Base-by-base conservation (phyloP, 164 flowering plant genomes). In the Tinospora cordifolia region DNA sequence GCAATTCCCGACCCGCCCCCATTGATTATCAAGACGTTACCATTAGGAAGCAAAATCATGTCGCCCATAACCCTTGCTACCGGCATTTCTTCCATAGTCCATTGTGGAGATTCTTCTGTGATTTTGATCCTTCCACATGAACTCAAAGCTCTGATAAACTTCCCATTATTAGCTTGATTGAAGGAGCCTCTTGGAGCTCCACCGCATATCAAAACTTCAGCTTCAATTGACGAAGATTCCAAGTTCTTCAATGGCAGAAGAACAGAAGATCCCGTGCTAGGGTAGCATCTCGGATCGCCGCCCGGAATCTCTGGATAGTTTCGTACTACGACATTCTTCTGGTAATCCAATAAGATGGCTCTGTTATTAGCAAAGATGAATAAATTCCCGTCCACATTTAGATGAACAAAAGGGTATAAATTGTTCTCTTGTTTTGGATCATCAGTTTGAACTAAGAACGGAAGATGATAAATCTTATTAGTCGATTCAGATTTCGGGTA, bases 51-150 rank as follows among this genome's bases (percentile, higher is more conserved):
- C 36, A 84, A 24, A 5, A 82, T 47, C 90, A 86, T 86, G 77
- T 86, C 90, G 2, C 88, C 84, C 88, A 86, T 85, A 39, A 75
- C 82, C 24, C 90, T 77, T 11, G 81, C 54, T 13, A 66, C 0
- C 11, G 88, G 88, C 90, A 85, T 86, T 14, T 81, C 79, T 78
- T 86, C 90, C 81, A 85, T 72, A 21, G 36, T 17, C 88, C 90
- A 86, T n/a, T 60, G 24, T 0, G 88, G 87, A 6, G 80, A 51
- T 12, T 70, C 47, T 63, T 83, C 87, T 12, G 83, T 74, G 73
- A 84, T 75, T 60, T 66, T 81, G 41, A 86, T 80, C 44, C 90
- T 69, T 10, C 79, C 90, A 49, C 90, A 86, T 10, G 86, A 79
- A 49, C 68, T 38, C 1, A 83, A 68, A 1, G 87, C 90, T 1